Percentiles rank a stretch among this genome's conserved stretches.
Conservation (phyloP, 2,329 filamentous ascomycete species). For the Xylaria sp. region DNA sequence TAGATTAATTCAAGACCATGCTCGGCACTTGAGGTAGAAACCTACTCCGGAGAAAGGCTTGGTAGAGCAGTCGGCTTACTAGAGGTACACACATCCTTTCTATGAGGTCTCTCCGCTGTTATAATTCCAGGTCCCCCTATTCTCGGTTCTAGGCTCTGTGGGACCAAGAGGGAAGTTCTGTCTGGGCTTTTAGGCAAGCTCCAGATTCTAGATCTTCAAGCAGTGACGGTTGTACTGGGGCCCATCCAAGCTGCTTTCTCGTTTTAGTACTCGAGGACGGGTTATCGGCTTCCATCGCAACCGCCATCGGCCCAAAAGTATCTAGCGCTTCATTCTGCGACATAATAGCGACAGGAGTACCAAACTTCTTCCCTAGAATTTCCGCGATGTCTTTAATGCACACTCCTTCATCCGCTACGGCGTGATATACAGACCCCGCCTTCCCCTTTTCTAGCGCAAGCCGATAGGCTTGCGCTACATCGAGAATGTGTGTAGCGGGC, state of each 20-base stretch:
- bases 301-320: slow-evolving; percentile 12
- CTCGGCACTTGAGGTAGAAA: neutral
- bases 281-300: slow-evolving; percentile 22
- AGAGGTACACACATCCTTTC: neutral
- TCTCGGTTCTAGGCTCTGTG: neutral
- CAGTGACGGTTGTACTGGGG: slow-evolving; percentile 7
- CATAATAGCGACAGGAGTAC: slow-evolving; percentile 8
- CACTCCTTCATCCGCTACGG: slow-evolving; percentile 29
- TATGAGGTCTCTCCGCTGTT: neutral
- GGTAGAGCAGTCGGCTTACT: neutral
- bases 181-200: neutral
- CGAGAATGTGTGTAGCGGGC: slow-evolving; percentile 21
- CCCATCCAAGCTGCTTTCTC: slow-evolving; percentile 26
- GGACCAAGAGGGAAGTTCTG: slow-evolving; percentile 26
- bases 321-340: slow-evolving; percentile 8
- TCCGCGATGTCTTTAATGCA: slow-evolving; percentile 18
- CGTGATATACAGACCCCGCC: slow-evolving; percentile 26
- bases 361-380: slow-evolving; percentile 23
- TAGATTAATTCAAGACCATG: neutral
- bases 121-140: neutral
- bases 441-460: slow-evolving; percentile 23
- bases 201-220: slow-evolving; percentile 24
- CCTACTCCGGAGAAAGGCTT: neutral
- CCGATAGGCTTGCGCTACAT: slow-evolving; percentile 27
- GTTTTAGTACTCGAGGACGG: slow-evolving; percentile 24